These are phyloP conservation scores for Kokia cookei DNA, from an alignment of 441 rosid genomes.

Conservation along the genomic window DNA sequence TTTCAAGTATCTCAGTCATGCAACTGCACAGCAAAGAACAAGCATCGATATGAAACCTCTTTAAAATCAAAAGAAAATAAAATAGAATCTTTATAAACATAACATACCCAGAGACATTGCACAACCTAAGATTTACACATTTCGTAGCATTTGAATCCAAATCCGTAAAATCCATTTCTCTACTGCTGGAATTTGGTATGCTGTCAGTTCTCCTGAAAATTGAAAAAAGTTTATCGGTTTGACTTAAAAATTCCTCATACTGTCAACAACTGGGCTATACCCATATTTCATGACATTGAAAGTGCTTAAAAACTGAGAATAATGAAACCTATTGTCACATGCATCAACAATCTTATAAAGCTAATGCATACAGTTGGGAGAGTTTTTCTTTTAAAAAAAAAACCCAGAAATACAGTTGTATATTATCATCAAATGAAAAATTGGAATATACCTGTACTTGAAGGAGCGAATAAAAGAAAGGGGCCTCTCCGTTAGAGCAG, in stretches of 20 bases:
- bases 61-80: background rate
- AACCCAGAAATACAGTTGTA: background rate
- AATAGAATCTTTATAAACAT: background rate
- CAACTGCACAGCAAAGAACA: slow-evolving; percentile 26
- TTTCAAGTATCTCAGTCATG: slow-evolving; percentile 62
- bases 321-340: background rate
- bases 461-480: slow-evolving; percentile 3
- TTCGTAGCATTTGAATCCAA: slow-evolving; percentile 23
- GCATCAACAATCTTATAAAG: background rate
- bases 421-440: background rate
- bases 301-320: background rate
- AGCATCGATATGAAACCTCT: background rate
- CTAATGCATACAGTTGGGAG: background rate
- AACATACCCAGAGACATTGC: slow-evolving; percentile 47
- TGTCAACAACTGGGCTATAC: background rate
- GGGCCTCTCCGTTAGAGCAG: background rate
- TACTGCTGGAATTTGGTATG: slow-evolving; percentile 4
- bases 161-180: slow-evolving; percentile 37
- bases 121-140: slow-evolving; percentile 35
- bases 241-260: background rate
- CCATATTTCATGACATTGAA: background rate
- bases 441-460: background rate
- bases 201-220: slow-evolving; percentile 8
- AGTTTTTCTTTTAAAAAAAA: no score
- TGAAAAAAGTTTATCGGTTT: background rate